phyloP scores from a whole-genome alignment of 2,329 filamentous ascomycete genomes.

The Phoma sp. region DNA sequence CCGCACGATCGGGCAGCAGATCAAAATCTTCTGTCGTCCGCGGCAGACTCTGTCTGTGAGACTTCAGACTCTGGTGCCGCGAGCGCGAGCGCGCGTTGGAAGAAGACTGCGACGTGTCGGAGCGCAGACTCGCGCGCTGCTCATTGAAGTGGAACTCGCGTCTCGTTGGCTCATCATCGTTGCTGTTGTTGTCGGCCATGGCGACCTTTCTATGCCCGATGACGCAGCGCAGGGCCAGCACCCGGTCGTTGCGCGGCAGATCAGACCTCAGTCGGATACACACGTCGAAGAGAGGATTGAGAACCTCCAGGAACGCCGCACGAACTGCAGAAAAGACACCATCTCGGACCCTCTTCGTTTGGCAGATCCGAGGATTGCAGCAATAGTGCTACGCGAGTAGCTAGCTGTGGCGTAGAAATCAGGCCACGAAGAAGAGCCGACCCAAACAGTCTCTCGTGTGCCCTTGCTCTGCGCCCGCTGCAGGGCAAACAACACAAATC shows the following conservation, averaged over 20 bases:
- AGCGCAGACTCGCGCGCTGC: slow-evolving; percentile 38
- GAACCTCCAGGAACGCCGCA: neutral
- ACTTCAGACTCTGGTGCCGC: slow-evolving; percentile 17
- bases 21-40: slow-evolving; percentile 4
- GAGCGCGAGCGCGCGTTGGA: slow-evolving; percentile 21
- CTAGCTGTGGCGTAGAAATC: neutral
- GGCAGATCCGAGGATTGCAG: too few relatives aligned
- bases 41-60: slow-evolving; percentile 5
- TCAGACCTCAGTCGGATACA: too few relatives aligned
- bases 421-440: neutral
- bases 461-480: too few relatives aligned
- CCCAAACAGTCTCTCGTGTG: neutral
- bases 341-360: neutral
- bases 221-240: slow-evolving; percentile 9
- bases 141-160: slow-evolving; percentile 43
- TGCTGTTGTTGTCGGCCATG: slow-evolving; percentile 33
- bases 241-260: neutral
- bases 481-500: neutral
- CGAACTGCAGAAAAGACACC: neutral
- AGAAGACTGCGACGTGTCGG: slow-evolving; percentile 27
- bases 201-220: neutral
- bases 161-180: slow-evolving; percentile 32
- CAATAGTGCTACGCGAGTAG: neutral
- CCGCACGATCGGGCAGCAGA: slow-evolving; percentile 20
- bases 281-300: neutral